Conservation (phyloP, 2,329 filamentous ascomycete species). For the Paecilomyces formosus region DNA sequence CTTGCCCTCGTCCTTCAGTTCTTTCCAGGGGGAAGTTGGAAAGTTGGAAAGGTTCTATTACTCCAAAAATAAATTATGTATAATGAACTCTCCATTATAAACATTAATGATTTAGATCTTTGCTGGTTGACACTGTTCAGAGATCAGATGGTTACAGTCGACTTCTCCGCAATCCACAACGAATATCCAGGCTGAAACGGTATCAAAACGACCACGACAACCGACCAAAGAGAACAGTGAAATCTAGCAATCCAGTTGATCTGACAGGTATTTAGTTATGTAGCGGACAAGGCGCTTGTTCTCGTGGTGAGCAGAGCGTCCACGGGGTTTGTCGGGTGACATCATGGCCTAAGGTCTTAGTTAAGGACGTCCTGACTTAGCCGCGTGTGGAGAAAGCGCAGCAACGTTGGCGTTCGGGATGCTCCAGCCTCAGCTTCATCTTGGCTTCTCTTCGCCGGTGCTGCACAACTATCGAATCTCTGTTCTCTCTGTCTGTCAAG, state of each 20-base stretch:
- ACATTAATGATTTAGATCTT: neutral
- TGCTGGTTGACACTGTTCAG: neutral
- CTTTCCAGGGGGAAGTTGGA: no score
- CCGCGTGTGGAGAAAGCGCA: neutral
- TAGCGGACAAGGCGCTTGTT: neutral
- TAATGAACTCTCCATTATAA: no score
- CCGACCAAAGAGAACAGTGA: neutral
- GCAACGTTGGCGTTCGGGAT: neutral
- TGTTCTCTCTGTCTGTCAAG: neutral
- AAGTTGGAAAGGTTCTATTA: no score
- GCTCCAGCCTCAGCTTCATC: neutral
- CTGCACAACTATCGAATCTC: neutral
- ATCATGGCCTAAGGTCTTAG: constrained; percentile 11
- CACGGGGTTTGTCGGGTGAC: constrained; percentile 12
- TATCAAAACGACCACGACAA: neutral
- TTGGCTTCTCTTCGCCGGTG: neutral
- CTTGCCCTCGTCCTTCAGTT: no score
- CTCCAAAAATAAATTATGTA: no score
- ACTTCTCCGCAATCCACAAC: neutral
- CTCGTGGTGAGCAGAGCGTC: neutral
- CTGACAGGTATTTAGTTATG: neutral
- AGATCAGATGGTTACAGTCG: neutral
- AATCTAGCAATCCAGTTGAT: neutral
- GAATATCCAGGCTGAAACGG: neutral
- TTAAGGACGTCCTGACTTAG: neutral